Percentiles rank a stretch among this genome's conserved stretches.
Conservation (phyloP, 345 rosid genomes). For the Salix udensis region DNA sequence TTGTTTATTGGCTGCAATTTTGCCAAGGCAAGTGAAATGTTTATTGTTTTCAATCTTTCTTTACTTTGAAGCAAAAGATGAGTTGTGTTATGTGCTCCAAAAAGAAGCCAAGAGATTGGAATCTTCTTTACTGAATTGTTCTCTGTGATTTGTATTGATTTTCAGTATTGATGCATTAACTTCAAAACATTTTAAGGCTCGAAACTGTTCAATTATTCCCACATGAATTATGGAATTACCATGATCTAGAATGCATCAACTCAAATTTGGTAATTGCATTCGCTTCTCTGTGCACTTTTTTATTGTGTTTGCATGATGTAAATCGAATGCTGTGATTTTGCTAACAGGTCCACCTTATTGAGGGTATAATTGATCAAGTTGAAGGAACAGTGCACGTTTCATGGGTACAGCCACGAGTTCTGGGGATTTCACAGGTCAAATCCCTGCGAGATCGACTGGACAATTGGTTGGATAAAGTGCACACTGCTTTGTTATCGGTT, state of each 20-base stretch:
- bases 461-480: slow-evolving; percentile 82
- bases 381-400: slow-evolving; percentile 85
- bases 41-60: neutral
- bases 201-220: neutral
- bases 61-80: neutral
- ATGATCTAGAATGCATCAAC: neutral
- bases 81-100: neutral
- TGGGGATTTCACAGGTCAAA: slow-evolving; percentile 88
- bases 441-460: slow-evolving; percentile 83
- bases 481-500: slow-evolving; percentile 66
- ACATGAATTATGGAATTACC: neutral
- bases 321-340: neutral
- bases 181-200: neutral
- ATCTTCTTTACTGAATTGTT: neutral
- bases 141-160: neutral
- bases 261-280: neutral
- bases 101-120: neutral
- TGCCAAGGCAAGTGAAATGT: neutral
- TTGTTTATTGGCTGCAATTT: neutral
- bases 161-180: neutral
- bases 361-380: slow-evolving; percentile 97
- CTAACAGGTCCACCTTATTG: slow-evolving; percentile 86
- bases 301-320: neutral
- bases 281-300: neutral
- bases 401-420: slow-evolving; percentile 98